Evolutionary conservation across 2,329 filamentous ascomycete genomes (phyloP).

Genomic region (Sporothrix mexicana): DNA sequence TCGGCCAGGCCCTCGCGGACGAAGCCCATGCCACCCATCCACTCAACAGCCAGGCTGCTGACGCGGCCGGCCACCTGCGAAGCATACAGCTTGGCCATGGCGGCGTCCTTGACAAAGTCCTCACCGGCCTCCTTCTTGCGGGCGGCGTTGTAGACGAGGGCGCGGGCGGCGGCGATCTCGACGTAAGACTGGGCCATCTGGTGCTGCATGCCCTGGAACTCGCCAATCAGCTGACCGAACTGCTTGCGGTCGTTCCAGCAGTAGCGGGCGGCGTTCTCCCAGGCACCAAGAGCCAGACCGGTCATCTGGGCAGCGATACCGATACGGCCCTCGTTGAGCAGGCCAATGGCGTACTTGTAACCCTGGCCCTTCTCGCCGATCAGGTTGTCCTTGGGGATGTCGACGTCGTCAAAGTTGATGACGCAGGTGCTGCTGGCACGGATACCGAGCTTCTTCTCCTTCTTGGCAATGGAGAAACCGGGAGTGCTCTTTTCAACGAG

Average conservation of each 20-base stretch:
- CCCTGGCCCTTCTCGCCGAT: constrained; percentile 88
- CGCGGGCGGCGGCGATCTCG: constrained; percentile 89
- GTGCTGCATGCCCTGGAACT: constrained; percentile 99
- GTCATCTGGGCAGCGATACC: constrained; percentile 99
- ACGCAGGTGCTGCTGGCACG: constrained; percentile 95
- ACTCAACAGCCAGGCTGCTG: constrained; percentile 86
- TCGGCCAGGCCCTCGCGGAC: constrained; percentile 94
- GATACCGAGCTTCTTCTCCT: constrained; percentile 99
- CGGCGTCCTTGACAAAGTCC: constrained; percentile 92
- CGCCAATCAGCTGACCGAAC: constrained; percentile 89
- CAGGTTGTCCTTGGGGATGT: constrained; percentile 85
- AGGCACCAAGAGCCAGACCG: constrained; percentile 89
- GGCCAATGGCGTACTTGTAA: constrained; percentile 95
- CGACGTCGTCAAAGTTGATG: constrained; percentile 95
- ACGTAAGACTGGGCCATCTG: constrained; percentile 96
- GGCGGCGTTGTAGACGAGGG: constrained; percentile 92
- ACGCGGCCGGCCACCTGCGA: constrained; percentile 92
- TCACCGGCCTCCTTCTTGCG: constrained; percentile 98
- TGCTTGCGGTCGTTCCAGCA: constrained; percentile 99
- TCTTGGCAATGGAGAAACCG: constrained; percentile 96
- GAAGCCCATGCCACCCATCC: constrained; percentile 99
- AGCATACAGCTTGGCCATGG: constrained; percentile 96
- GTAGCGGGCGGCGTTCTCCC: constrained; percentile 91
- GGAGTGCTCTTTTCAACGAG: constrained; percentile 87
- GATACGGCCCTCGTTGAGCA: constrained; percentile 96